Conservation (phyloP, 331 rosid genomes). For the Stylosanthes scabra region DNA sequence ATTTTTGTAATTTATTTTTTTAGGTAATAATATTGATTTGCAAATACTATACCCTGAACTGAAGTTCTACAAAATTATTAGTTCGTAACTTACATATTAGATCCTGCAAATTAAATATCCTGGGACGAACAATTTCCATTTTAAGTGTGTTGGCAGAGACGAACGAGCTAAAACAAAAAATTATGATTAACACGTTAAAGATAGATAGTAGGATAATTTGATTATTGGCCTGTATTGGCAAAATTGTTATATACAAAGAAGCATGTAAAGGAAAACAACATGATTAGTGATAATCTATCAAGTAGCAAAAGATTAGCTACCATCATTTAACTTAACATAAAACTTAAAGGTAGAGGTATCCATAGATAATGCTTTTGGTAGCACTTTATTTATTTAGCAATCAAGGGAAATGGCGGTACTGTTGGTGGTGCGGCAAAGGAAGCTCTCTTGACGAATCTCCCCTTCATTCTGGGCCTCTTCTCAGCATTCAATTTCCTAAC, state of each 20-base stretch:
- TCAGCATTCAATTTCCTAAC: slow-evolving; percentile 97
- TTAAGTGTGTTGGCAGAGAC: too few species aligned
- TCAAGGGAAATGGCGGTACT: slow-evolving; percentile 52
- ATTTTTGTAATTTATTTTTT: too few species aligned
- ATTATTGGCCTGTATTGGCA: slow-evolving; percentile 12
- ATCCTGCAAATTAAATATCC: too few species aligned
- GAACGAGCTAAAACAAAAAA: too few species aligned
- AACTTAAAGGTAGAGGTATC: not conserved
- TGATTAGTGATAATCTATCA: not conserved
- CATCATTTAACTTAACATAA: not conserved
- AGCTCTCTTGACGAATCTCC: slow-evolving; percentile 91
- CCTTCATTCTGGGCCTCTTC: slow-evolving; percentile 99
- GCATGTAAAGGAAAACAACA: slow-evolving; percentile 10
- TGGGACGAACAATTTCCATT: too few species aligned
- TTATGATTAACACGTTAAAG: too few species aligned
- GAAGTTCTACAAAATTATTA: too few species aligned
- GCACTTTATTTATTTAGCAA: slow-evolving; percentile 43
- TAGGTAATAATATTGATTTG: too few species aligned
- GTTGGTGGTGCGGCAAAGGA: slow-evolving; percentile 48
- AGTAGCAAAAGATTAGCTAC: slow-evolving; percentile 1
- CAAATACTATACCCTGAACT: too few species aligned
- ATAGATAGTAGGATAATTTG: not conserved
- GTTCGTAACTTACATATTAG: too few species aligned
- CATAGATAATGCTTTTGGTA: not conserved
- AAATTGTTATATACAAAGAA: slow-evolving; percentile 36